Percentiles rank a stretch among this genome's conserved stretches.
Conservation (phyloP, 306 rosid species). For the Malus domestica region ASM211411v1 NC_041804.1:839501-840000, state of each 20-base stretch:
- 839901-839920: constrained; percentile 33
- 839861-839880: constrained; percentile 24
- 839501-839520: no score
- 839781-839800: constrained; percentile 55
- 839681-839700: background rate
- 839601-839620: background rate
- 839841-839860: constrained; percentile 29
- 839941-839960: constrained; percentile 94
- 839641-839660: no score
- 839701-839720: no score
- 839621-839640: background rate
- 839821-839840: constrained; percentile 28
- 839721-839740: background rate
- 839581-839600: background rate
- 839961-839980: constrained; percentile 29
- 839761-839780: constrained; percentile 8
- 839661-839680: no score
- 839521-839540: accelerated
- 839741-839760: background rate
- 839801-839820: constrained; percentile 22
- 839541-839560: no score
- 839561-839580: no score
- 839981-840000: constrained; percentile 24
- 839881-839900: constrained; percentile 34
- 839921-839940: constrained; percentile 48